Evolutionary conservation across 768 basidiomycete species (phyloP).

Genomic region (Naganishia kalamii): DNA sequence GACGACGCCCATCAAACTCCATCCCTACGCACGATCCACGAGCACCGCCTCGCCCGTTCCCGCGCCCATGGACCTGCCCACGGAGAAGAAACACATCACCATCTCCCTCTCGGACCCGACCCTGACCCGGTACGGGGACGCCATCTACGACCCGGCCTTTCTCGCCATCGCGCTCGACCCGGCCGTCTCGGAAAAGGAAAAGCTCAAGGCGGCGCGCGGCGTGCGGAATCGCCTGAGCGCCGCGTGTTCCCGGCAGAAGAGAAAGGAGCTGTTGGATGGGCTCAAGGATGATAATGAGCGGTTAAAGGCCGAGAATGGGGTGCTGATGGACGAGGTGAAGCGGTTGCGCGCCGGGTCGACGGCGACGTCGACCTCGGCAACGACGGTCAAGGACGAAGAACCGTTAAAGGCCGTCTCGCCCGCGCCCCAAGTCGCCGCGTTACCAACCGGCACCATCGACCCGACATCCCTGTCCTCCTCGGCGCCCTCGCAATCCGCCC

Average conservation of each 20-base stretch:
- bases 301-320: not conserved
- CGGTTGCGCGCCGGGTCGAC: not conserved
- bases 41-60: not conserved
- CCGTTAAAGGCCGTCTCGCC: not conserved
- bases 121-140: slow-evolving; percentile 9
- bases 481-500: not conserved
- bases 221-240: slow-evolving; percentile 16
- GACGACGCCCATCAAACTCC: not conserved
- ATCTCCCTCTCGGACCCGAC: slow-evolving; percentile 13
- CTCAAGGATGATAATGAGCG: slow-evolving; percentile 1
- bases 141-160: slow-evolving; percentile 7
- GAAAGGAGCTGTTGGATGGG: slow-evolving; percentile 15
- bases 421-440: not conserved
- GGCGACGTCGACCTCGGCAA: not conserved
- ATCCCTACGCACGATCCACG: slow-evolving; percentile 5
- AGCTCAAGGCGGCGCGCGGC: slow-evolving; percentile 8
- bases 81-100: slow-evolving; percentile 8
- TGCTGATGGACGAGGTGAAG: not conserved
- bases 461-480: not conserved
- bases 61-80: not conserved
- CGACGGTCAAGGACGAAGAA: not conserved
- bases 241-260: slow-evolving; percentile 10
- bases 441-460: not conserved
- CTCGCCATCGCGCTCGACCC: slow-evolving; percentile 7
- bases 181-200: slow-evolving; percentile 16